Conservation (phyloP, 2,329 filamentous ascomycete genomes). For the Monilinia fructicola region DNA sequence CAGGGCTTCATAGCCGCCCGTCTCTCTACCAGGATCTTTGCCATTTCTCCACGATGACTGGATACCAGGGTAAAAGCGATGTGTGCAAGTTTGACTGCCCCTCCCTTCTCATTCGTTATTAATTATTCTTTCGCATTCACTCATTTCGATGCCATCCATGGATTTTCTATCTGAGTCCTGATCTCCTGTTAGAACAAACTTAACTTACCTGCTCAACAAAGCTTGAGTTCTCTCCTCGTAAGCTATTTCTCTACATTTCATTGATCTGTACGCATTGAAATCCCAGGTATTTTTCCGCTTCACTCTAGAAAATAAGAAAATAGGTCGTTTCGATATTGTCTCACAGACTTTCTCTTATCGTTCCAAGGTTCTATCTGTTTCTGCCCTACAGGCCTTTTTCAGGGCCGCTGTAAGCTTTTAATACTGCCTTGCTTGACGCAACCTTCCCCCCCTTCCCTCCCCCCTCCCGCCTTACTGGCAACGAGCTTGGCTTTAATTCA, state of each 20-base stretch:
- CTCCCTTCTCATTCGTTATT: slow-evolving; percentile 18
- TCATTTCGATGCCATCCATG: slow-evolving; percentile 15
- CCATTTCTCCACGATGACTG: slow-evolving; percentile 13
- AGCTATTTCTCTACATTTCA: slow-evolving; percentile 8
- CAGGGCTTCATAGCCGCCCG: slow-evolving; percentile 21
- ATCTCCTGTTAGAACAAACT: background rate
- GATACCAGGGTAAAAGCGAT: slow-evolving; percentile 8
- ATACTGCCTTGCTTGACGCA: slow-evolving; percentile 14
- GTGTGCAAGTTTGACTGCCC: slow-evolving; percentile 11
- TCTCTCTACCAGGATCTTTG: slow-evolving; percentile 13
- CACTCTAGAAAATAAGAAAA: background rate
- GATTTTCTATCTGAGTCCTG: background rate
- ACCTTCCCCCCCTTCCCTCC: slow-evolving; percentile 14
- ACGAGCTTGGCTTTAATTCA: slow-evolving; percentile 8
- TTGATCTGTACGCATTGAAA: background rate
- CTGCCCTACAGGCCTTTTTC: slow-evolving; percentile 17
- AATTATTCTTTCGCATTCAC: slow-evolving; percentile 17
- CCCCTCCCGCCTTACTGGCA: slow-evolving; percentile 24
- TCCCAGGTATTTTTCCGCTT: background rate
- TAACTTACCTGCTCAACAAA: background rate
- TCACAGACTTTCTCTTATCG: slow-evolving; percentile 20
- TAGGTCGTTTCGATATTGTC: background rate
- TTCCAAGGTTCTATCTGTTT: slow-evolving; percentile 12
- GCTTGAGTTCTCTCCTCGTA: slow-evolving; percentile 11
- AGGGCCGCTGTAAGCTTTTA: slow-evolving; percentile 12